Evolutionary conservation across 2,329 filamentous ascomycete genomes (phyloP).

Genomic region (Phaeosphaeriaceae sp.): DNA sequence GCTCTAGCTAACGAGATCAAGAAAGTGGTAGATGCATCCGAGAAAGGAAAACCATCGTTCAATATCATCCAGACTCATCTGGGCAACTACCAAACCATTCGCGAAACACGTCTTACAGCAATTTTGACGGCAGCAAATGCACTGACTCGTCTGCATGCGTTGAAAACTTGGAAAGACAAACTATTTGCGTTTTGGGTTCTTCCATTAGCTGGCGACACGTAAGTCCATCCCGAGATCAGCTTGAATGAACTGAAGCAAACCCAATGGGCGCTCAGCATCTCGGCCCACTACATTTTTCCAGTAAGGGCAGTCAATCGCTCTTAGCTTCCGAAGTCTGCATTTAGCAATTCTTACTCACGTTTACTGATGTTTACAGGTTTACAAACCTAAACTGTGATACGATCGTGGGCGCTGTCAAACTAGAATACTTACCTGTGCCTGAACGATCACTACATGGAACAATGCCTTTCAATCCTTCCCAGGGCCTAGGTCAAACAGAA

Average conservation of each 20-base stretch:
- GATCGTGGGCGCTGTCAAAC: conserved; percentile 14
- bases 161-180: conserved; percentile 16
- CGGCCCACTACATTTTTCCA: neutral
- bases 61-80: conserved; percentile 10
- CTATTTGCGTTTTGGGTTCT: conserved; percentile 15
- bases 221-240: conserved; percentile 9
- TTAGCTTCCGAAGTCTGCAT: too few relatives aligned
- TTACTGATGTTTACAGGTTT: conserved; percentile 1
- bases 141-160: conserved; percentile 14
- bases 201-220: conserved; percentile 14
- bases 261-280: neutral
- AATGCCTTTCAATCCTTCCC: conserved; percentile 22
- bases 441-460: conserved; percentile 15
- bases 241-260: too few relatives aligned
- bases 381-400: conserved; percentile 10
- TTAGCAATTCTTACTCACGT: too few relatives aligned
- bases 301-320: neutral
- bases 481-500: conserved; percentile 14
- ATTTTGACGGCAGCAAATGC: conserved; percentile 8
- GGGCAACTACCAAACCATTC: conserved; percentile 13
- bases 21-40: conserved; percentile 11
- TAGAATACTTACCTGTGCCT: conserved; percentile 15
- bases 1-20: conserved; percentile 19
- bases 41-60: conserved; percentile 16
- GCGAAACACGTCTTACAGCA: conserved; percentile 8